Conservation (phyloP, 2,329 filamentous ascomycete genomes). For the Colletotrichum sojae region DNA sequence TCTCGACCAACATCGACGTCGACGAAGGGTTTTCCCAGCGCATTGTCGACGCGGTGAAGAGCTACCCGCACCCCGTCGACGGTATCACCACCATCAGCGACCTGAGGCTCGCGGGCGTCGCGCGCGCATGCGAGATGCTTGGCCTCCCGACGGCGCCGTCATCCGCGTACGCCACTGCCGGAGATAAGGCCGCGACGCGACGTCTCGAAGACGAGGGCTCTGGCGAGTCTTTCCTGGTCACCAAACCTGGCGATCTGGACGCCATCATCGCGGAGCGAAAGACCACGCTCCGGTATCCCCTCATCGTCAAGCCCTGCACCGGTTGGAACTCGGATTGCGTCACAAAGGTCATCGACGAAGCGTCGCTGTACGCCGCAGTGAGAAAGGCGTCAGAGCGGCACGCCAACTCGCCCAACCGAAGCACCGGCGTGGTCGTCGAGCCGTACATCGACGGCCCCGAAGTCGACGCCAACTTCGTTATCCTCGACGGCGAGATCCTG, state of each 20-base stretch:
- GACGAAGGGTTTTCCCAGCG: constrained; percentile 47
- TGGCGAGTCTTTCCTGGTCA: background rate
- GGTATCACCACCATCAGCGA: constrained; percentile 56
- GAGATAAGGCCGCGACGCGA: constrained; percentile 48
- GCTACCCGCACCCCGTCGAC: constrained; percentile 45
- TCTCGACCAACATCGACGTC: constrained; percentile 46
- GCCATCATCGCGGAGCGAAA: constrained; percentile 18
- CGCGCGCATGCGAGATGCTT: constrained; percentile 49
- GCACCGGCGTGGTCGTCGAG: constrained; percentile 53
- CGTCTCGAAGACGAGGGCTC: constrained; percentile 42
- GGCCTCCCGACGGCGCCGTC: constrained; percentile 49
- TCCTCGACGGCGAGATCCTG: constrained; percentile 55
- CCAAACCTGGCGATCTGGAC: constrained; percentile 41
- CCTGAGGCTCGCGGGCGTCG: constrained; percentile 46
- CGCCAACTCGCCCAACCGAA: constrained; percentile 37
- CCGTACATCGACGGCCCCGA: constrained; percentile 58
- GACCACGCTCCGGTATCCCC: constrained; percentile 43
- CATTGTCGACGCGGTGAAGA: constrained; percentile 48
- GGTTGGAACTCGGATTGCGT: constrained; percentile 53
- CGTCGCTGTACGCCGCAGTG: constrained; percentile 47
- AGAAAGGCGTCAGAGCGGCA: constrained; percentile 39
- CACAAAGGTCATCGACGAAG: constrained; percentile 46
- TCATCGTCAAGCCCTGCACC: constrained; percentile 54
- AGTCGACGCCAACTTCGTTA: constrained; percentile 57
- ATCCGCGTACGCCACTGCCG: constrained; percentile 46